phyloP scores from a whole-genome alignment of 2,329 filamentous ascomycete genomes.

The Hypoxylon sp. region DNA sequence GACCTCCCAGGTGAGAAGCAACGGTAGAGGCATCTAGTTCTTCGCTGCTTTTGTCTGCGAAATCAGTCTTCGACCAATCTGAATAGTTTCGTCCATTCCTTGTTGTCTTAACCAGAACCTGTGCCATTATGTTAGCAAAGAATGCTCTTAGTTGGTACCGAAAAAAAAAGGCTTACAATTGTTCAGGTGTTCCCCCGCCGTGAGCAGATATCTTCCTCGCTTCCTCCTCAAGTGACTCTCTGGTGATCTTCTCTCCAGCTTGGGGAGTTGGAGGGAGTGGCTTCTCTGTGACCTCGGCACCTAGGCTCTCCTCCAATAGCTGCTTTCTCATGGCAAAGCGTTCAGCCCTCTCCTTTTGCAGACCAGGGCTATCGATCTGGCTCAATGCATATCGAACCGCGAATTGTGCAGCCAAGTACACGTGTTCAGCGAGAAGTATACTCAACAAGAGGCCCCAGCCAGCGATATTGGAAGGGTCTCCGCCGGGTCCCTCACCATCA shows the following conservation, averaged over 20 bases:
- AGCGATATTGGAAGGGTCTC: conserved; percentile 78
- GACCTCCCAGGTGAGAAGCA: conserved; percentile 3
- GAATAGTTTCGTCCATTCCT: conserved; percentile 70
- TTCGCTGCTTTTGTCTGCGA: conserved; percentile 56
- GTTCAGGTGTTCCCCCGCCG: conserved; percentile 67
- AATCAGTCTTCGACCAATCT: conserved; percentile 70
- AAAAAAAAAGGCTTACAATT: conserved; percentile 59
- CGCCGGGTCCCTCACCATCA: conserved; percentile 74
- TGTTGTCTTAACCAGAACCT: conserved; percentile 76
- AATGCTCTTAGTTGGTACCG: not conserved
- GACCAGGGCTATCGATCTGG: conserved; percentile 87
- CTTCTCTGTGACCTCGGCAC: conserved; percentile 67
- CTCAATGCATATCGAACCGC: conserved; percentile 79
- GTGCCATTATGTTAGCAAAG: conserved; percentile 43
- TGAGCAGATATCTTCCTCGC: conserved; percentile 66
- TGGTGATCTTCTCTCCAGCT: conserved; percentile 74
- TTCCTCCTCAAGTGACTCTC: conserved; percentile 75
- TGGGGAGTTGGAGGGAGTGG: conserved; percentile 64
- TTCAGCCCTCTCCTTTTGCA: conserved; percentile 87
- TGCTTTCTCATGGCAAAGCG: conserved; percentile 85
- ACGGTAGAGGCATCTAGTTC: conserved; percentile 42
- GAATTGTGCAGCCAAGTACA: conserved; percentile 85
- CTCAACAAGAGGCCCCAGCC: conserved; percentile 85
- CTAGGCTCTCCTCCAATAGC: conserved; percentile 81
- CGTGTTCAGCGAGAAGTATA: conserved; percentile 89